Base-by-base conservation (phyloP, 345 rosid genomes). In the Streptanthus diversifolius region DNA sequence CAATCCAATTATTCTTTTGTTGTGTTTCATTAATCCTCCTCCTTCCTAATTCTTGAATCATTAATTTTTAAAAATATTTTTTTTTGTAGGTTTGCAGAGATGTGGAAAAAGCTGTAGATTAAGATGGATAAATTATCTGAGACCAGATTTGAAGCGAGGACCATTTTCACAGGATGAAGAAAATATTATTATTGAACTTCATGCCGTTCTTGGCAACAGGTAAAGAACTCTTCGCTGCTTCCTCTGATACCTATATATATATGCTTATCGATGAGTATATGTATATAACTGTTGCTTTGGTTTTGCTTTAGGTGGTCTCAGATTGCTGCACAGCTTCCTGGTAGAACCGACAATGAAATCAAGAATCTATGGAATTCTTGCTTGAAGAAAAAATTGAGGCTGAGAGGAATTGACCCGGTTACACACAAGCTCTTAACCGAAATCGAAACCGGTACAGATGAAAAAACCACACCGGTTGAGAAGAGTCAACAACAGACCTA, bases 61-160 rank as follows among this genome's bases (percentile, higher is more conserved):
- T 24, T 35, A 13, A 25, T 25, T 27, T 21, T 25, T 8, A 13
- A 25, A 17, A 18, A 44, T 24, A 25, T 11, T 0, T 39, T 30
- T 66, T 33, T 30, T 66, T 30, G 33, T 88, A 93, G 98, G 98
- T 45, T 67, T 93, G 59, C 98, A 90, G 62, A 86, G 98, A 76
- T 93, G 98, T 76, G 98, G 98, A n/a, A 93, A 93, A 77, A 93
- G 98, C 70, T 93, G 98, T 79, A 85, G 98, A 70, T 80, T 93
- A 63, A 86, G 98, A 71, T 93, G 98, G 98, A 93, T 93, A 70
- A 93, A 93, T 71, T 90, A 93, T 82, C 53, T 93, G 72, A 85
- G 98, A 82, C 98, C 98, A 63, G 98, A 93, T 85, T 86, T 93
- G 79, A 93, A 93, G 81, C 73, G 98, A 82, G 98, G 98, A 73